phyloP scores from a whole-genome alignment of 305 asterid species.

The Plantago coronopus region DNA sequence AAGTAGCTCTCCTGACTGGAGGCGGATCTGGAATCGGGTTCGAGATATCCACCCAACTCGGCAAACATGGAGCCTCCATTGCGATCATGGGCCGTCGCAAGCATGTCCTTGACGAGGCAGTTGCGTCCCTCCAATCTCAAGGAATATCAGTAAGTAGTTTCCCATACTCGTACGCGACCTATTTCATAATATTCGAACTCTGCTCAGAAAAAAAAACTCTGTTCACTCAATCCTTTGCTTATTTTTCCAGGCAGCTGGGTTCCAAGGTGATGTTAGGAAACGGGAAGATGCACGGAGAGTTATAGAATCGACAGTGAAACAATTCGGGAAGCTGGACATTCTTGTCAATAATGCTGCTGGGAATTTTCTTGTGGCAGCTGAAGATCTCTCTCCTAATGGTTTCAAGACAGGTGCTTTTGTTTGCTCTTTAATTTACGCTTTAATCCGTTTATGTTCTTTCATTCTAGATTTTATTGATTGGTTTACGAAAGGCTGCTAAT shows the following conservation, averaged over 20 bases:
- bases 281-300: slow-evolving; percentile 54
- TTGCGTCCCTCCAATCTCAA: slow-evolving; percentile 54
- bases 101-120: slow-evolving; percentile 62
- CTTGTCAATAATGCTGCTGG: slow-evolving; percentile 70
- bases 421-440: neutral
- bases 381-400: slow-evolving; percentile 62
- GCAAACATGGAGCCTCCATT: slow-evolving; percentile 84
- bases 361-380: slow-evolving; percentile 58
- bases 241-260: slow-evolving; percentile 43
- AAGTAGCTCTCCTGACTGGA: slow-evolving; percentile 83
- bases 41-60: slow-evolving; percentile 70
- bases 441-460: neutral
- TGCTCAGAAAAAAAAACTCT: too few relatives aligned
- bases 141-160: slow-evolving; percentile 47
- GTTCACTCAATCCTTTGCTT: too few relatives aligned
- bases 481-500: too few relatives aligned
- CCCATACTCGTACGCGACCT: too few relatives aligned
- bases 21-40: slow-evolving; percentile 93
- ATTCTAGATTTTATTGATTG: too few relatives aligned
- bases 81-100: slow-evolving; percentile 91
- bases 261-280: slow-evolving; percentile 56
- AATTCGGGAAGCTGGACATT: slow-evolving; percentile 58
- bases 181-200: neutral
- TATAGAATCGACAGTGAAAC: slow-evolving; percentile 44
- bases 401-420: slow-evolving; percentile 45